These are phyloP conservation scores for Coemansia javaensis DNA, from an alignment of 192 early-diverging fungal species.

Conservation along the genomic window DNA sequence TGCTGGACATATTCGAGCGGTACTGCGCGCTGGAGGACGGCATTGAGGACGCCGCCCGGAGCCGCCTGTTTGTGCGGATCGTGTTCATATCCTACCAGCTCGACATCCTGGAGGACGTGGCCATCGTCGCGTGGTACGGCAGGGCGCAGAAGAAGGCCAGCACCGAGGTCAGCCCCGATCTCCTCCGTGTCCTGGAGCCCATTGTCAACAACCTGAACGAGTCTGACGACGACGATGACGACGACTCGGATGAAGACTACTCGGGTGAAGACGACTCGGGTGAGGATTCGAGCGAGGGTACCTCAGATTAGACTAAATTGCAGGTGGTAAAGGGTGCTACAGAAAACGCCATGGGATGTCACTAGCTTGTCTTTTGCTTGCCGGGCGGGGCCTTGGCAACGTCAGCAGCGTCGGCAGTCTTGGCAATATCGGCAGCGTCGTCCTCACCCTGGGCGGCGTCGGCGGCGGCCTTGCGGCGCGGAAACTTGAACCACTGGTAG, in stretches of 20 bases:
- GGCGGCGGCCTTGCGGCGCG: constrained; percentile 31
- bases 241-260: too few relatives aligned
- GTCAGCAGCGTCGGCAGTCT: too few relatives aligned
- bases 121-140: constrained; percentile 71
- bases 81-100: constrained; percentile 68
- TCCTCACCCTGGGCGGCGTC: too few relatives aligned
- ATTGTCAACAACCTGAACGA: constrained; percentile 69
- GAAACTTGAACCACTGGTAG: constrained; percentile 53
- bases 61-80: constrained; percentile 57
- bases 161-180: constrained; percentile 33
- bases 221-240: constrained; percentile 58
- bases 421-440: too few relatives aligned
- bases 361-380: too few relatives aligned
- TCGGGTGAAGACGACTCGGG: too few relatives aligned
- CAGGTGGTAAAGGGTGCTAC: too few relatives aligned
- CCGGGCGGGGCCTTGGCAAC: too few relatives aligned
- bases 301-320: too few relatives aligned
- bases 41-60: constrained; percentile 30
- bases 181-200: constrained; percentile 55
- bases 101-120: constrained; percentile 79
- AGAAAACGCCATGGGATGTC: too few relatives aligned
- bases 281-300: too few relatives aligned
- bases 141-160: constrained; percentile 43
- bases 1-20: constrained; percentile 51
- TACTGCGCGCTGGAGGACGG: constrained; percentile 40